A percentile compares a stretch with the other conserved stretches of the same genome.
Evolutionary conservation across 805 yeast genomes (phyloP).

Genomic region (baker's yeast (Saccharomyces cerevisiae)): DNA sequence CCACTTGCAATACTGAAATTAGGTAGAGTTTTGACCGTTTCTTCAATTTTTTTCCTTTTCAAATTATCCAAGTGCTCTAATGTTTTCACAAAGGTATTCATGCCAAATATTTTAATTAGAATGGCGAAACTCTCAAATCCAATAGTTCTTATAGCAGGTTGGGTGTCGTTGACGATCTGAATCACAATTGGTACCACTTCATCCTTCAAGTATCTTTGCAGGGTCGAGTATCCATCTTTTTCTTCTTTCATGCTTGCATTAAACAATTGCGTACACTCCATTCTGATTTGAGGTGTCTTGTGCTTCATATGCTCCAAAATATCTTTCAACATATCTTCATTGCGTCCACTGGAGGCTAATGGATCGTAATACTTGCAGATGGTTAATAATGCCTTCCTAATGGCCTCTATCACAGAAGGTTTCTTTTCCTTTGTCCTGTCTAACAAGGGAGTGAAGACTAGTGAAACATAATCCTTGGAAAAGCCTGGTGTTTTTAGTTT

Average conservation of each 20-base stretch:
- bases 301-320: conserved; percentile 53
- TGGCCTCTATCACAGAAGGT: conserved; percentile 62
- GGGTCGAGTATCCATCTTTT: conserved; percentile 12
- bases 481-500: conserved; percentile 54
- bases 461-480: conserved; percentile 38
- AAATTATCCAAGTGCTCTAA: conserved; percentile 70
- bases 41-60: conserved; percentile 60
- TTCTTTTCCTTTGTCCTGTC: conserved; percentile 89
- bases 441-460: conserved; percentile 52
- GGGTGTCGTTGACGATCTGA: conserved; percentile 71
- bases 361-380: conserved; percentile 46
- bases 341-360: conserved; percentile 8
- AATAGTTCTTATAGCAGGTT: conserved; percentile 72
- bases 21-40: conserved; percentile 37
- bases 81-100: conserved; percentile 39
- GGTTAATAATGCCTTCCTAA: conserved; percentile 58
- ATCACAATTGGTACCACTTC: conserved; percentile 32
- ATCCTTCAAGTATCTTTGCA: conserved; percentile 7
- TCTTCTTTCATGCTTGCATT: conserved; percentile 47
- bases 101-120: conserved; percentile 75
- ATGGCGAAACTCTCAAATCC: conserved; percentile 76
- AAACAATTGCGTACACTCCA: conserved; percentile 59
- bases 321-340: conserved; percentile 44
- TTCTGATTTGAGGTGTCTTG: conserved; percentile 76
- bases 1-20: neutral